These are phyloP conservation scores for Diaporthe citri DNA, from an alignment of 2,329 filamentous ascomycete species.

Conservation along the genomic window DNA sequence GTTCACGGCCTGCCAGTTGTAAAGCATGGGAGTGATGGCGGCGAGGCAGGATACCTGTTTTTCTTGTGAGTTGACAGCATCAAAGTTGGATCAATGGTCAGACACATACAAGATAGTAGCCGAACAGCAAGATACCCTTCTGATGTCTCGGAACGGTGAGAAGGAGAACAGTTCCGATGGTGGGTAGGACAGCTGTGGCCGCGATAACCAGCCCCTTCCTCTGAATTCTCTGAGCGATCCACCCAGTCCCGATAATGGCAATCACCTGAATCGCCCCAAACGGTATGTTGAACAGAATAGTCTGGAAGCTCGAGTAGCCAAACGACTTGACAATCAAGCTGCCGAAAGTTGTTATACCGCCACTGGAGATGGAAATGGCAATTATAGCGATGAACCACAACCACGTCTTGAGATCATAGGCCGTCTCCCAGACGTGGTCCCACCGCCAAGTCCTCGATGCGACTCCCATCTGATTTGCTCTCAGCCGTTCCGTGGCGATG, in stretches of 20 bases:
- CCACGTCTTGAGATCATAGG: conserved; percentile 58
- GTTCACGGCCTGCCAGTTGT: conserved; percentile 72
- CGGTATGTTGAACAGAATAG: conserved; percentile 72
- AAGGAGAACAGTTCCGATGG: conserved; percentile 60
- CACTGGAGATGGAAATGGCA: conserved; percentile 68
- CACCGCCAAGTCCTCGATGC: conserved; percentile 54
- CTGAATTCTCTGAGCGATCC: conserved; percentile 56
- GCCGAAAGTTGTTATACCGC: conserved; percentile 70
- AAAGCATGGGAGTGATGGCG: conserved; percentile 66
- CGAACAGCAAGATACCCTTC: conserved; percentile 62
- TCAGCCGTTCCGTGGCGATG: conserved; percentile 68
- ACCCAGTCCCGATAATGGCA: conserved; percentile 67
- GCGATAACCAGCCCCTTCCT: conserved; percentile 59
- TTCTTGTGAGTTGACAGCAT: not conserved
- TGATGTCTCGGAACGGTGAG: conserved; percentile 59
- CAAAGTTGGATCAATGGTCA: too few species aligned
- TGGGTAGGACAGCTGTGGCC: conserved; percentile 52
- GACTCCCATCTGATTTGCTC: conserved; percentile 63
- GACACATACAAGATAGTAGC: conserved; percentile 60
- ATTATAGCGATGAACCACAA: conserved; percentile 59
- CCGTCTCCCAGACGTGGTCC: conserved; percentile 56
- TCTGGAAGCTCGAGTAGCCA: conserved; percentile 66
- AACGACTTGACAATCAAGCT: conserved; percentile 70
- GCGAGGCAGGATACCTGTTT: conserved; percentile 44
- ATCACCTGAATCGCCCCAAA: conserved; percentile 71